Evolutionary conservation across 768 basidiomycete genomes (phyloP).

Genomic region (Xerocomus brunneocitrinus): DNA sequence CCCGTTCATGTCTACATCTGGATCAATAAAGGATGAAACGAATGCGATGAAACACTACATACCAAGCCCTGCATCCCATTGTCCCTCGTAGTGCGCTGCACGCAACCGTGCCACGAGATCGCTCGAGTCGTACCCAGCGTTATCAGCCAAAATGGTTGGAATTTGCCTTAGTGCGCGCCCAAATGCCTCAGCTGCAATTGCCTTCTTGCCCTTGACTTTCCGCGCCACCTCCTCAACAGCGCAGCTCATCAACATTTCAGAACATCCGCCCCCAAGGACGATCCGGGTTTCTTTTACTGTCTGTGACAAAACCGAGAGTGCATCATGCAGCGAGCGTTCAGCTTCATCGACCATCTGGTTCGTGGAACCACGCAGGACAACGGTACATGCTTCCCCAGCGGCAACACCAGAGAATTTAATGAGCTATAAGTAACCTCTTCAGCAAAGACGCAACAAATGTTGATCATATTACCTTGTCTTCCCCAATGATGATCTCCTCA

Average conservation of each 20-base stretch:
- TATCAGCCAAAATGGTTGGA: constrained; percentile 94
- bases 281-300: constrained; percentile 96
- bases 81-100: constrained; percentile 92
- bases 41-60: constrained; percentile 24
- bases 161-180: constrained; percentile 87
- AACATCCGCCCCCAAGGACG: constrained; percentile 93
- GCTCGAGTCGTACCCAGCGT: constrained; percentile 96
- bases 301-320: constrained; percentile 94
- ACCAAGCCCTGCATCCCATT: constrained; percentile 85
- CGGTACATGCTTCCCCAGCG: constrained; percentile 95
- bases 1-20: constrained; percentile 72
- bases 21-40: not conserved
- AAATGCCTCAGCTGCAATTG: constrained; percentile 92
- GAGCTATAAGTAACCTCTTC: constrained; percentile 47
- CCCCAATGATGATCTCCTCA: constrained; percentile 99
- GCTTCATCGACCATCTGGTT: constrained; percentile 99
- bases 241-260: constrained; percentile 97
- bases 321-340: constrained; percentile 95
- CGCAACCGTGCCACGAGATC: constrained; percentile 87
- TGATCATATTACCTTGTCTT: constrained; percentile 75
- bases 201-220: constrained; percentile 88
- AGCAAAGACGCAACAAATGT: not conserved
- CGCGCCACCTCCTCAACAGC: constrained; percentile 87
- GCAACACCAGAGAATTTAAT: constrained; percentile 99
- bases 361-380: constrained; percentile 95